A percentile compares a stretch with the other conserved stretches of the same genome.
Evolutionary conservation across 1,284 basidiomycete genomes (phyloP).

Genomic region (Moesziomyces globuligerus): DNA sequence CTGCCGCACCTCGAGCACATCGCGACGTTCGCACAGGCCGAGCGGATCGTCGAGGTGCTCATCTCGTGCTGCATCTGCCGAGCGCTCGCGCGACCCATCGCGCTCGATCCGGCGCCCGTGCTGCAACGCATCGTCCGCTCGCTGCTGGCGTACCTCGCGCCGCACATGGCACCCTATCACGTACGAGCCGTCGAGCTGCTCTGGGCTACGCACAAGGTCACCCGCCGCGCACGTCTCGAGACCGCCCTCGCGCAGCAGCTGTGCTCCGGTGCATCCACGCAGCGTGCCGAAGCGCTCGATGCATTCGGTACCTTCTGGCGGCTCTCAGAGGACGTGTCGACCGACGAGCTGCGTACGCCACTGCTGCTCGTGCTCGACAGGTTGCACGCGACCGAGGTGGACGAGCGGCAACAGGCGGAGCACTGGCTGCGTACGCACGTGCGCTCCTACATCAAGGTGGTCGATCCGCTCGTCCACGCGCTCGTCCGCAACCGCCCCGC

Average conservation of each 20-base stretch:
- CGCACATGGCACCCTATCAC: conserved; percentile 78
- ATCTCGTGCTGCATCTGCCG: conserved; percentile 51
- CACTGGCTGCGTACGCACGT: conserved; percentile 59
- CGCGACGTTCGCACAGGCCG: conserved; percentile 42
- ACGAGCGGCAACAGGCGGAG: conserved; percentile 44
- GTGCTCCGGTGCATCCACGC: conserved; percentile 1
- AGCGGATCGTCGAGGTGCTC: conserved; percentile 46
- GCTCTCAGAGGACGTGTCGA: conserved; percentile 75
- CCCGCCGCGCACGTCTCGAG: conserved; percentile 32
- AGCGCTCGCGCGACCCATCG: conserved; percentile 26
- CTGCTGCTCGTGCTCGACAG: conserved; percentile 88
- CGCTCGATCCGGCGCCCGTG: conserved; percentile 25
- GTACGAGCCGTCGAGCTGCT: conserved; percentile 83
- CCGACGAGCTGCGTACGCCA: conserved; percentile 70
- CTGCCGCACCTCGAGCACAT: conserved; percentile 25
- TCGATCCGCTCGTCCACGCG: conserved; percentile 53
- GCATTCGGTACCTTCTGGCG: conserved; percentile 94
- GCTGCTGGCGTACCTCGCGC: conserved; percentile 80
- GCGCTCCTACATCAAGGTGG: conserved; percentile 46
- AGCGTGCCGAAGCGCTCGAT: conserved; percentile 74
- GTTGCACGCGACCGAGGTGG: conserved; percentile 68
- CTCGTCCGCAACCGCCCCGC: conserved; percentile 22
- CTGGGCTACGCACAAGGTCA: conserved; percentile 72
- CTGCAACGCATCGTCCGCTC: conserved; percentile 64
- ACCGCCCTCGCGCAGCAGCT: conserved; percentile 43